Conservation (phyloP, 1,284 basidiomycete species). For the Psilocybe mexicana region DNA sequence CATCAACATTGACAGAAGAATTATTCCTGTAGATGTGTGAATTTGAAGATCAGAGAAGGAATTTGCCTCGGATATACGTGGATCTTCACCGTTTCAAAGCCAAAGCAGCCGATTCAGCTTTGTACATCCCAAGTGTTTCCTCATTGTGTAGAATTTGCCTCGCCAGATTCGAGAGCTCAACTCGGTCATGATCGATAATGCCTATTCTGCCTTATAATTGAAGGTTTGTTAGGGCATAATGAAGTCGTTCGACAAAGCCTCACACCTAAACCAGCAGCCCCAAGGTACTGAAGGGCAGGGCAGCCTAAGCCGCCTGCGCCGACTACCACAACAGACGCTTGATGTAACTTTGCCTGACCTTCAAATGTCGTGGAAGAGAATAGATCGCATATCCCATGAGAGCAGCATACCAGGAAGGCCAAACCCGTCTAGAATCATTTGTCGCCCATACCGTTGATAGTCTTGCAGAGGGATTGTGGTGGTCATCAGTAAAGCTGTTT, state of each 20-base stretch:
- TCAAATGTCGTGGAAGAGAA: conserved; percentile 7
- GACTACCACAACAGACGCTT: conserved; percentile 81
- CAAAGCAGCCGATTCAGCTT: conserved; percentile 80
- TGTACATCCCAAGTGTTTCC: conserved; percentile 76
- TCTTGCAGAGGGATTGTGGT: conserved; percentile 56
- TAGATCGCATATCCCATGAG: background rate
- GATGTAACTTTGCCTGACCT: conserved; percentile 85
- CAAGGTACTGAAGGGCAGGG: conserved; percentile 92
- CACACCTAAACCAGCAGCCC: conserved; percentile 86
- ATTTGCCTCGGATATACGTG: background rate
- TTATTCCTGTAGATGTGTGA: conserved; percentile 58
- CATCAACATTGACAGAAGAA: conserved; percentile 57
- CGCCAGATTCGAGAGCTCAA: conserved; percentile 93
- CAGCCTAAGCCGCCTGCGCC: conserved; percentile 97
- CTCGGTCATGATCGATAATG: conserved; percentile 89
- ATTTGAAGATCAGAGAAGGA: conserved; percentile 2
- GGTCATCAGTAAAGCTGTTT: conserved; percentile 4
- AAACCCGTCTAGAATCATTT: conserved; percentile 94
- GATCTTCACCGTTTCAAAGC: conserved; percentile 57
- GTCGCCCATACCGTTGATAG: conserved; percentile 91
- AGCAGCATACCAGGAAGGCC: conserved; percentile 70
- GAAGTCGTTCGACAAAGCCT: background rate
- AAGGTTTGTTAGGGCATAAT: conserved; percentile 2
- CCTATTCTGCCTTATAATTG: conserved; percentile 63
- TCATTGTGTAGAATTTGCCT: conserved; percentile 92